phyloP scores from a whole-genome alignment of 2,329 filamentous ascomycete species.

The Colletotrichum plurivorum region DNA sequence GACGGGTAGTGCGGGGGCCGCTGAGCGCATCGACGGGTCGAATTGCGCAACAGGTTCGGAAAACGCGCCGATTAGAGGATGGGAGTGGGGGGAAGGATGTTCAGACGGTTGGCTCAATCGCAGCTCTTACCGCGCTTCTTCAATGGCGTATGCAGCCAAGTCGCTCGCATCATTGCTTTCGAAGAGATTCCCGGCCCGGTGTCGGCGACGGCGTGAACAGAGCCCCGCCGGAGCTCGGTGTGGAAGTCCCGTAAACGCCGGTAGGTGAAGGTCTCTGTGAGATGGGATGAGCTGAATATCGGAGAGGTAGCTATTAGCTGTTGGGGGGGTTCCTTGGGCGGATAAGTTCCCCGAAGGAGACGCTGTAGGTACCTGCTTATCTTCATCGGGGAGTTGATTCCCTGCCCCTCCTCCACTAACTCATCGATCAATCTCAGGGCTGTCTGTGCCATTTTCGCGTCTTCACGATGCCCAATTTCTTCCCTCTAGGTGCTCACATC shows the following conservation, averaged over 20 bases:
- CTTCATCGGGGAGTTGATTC: background rate
- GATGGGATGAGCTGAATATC: background rate
- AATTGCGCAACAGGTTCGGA: conserved; percentile 39
- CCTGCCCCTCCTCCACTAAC: background rate
- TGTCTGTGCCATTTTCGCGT: too few relatives aligned
- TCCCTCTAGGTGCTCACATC: background rate
- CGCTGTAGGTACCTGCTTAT: background rate
- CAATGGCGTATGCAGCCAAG: conserved; percentile 16
- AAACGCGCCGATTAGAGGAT: conserved; percentile 24
- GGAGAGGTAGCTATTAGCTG: too few relatives aligned
- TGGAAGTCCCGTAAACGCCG: background rate
- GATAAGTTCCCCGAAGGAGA: background rate
- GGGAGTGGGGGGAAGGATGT: background rate
- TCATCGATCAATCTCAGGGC: too few relatives aligned
- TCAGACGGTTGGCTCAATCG: conserved; percentile 21
- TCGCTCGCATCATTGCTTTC: background rate
- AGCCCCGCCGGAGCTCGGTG: conserved; percentile 9
- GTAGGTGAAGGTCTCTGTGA: background rate
- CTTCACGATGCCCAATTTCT: too few relatives aligned
- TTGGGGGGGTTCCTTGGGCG: background rate
- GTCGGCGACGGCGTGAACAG: conserved; percentile 18
- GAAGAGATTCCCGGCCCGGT: conserved; percentile 26
- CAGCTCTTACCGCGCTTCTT: background rate
- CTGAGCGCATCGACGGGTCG: conserved; percentile 37
- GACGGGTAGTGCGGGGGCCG: conserved; percentile 12